A percentile compares a stretch with the other conserved stretches of the same genome.
These are phyloP conservation scores for Neophaeococcomyces aloes DNA, from an alignment of 2,329 filamentous ascomycete genomes.

Conservation along the genomic window DNA sequence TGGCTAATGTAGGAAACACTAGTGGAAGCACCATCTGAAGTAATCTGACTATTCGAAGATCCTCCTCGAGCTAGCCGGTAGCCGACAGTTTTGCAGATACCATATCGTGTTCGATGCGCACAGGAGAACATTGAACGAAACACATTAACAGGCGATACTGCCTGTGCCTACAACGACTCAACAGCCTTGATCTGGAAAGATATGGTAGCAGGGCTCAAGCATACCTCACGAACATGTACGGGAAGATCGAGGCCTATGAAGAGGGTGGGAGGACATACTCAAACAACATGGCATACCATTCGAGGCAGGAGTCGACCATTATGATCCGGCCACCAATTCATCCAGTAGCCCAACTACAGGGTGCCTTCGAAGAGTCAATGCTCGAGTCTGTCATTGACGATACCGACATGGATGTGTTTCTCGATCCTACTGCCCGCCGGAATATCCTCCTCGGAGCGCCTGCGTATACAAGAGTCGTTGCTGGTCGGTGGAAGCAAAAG, in stretches of 20 bases:
- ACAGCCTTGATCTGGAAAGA: no score
- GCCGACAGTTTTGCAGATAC: no score
- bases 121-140: no score
- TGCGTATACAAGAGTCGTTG: slow-evolving; percentile 60
- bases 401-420: slow-evolving; percentile 24
- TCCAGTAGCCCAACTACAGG: slow-evolving; percentile 34
- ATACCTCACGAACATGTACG: no score
- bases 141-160: no score
- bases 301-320: slow-evolving; percentile 1
- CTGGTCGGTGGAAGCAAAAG: slow-evolving; percentile 64
- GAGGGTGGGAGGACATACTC: no score
- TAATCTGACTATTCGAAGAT: neutral
- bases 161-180: no score
- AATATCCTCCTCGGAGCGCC: slow-evolving; percentile 57
- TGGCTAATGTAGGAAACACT: neutral
- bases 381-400: slow-evolving; percentile 26
- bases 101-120: no score
- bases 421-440: slow-evolving; percentile 42
- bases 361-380: slow-evolving; percentile 38
- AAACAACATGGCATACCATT: slow-evolving; percentile 3
- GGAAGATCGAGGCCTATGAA: no score
- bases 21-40: neutral
- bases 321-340: slow-evolving; percentile 26
- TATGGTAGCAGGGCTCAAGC: no score
- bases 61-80: neutral